Evolutionary conservation across 1,284 basidiomycete species (phyloP).

Genomic region (Boletellus deceptivus): DNA sequence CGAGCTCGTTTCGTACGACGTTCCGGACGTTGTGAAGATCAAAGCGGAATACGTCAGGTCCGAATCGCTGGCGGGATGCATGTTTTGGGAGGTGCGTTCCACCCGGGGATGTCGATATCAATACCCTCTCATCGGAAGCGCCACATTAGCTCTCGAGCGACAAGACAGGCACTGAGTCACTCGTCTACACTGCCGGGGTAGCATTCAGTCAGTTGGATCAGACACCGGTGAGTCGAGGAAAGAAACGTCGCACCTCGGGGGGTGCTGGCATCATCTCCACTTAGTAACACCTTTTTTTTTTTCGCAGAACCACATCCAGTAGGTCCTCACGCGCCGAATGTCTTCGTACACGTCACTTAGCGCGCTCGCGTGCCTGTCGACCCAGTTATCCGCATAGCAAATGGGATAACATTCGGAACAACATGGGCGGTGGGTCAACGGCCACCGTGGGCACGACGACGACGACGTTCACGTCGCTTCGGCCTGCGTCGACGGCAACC

Average conservation of each 20-base stretch:
- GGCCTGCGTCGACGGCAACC: background rate
- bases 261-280: background rate
- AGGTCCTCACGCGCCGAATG: slow-evolving; percentile 10
- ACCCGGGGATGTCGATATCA: background rate
- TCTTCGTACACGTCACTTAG: background rate
- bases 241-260: background rate
- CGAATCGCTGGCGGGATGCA: slow-evolving; percentile 67
- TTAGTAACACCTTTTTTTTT: background rate
- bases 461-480: background rate
- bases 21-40: slow-evolving; percentile 63
- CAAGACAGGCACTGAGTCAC: slow-evolving; percentile 54
- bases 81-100: slow-evolving; percentile 74
- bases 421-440: slow-evolving; percentile 46
- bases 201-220: slow-evolving; percentile 56
- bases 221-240: slow-evolving; percentile 37
- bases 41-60: slow-evolving; percentile 77
- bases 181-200: slow-evolving; percentile 49
- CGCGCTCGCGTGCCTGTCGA: too few relatives aligned
- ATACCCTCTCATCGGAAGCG: background rate
- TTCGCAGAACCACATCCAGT: slow-evolving; percentile 64
- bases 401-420: slow-evolving; percentile 65
- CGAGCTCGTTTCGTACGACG: slow-evolving; percentile 81
- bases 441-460: background rate
- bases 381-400: slow-evolving; percentile 61
- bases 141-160: slow-evolving; percentile 56